Conservation (phyloP, 495 filamentous ascomycete genomes). For the Rhypophila decipiens region DNA sequence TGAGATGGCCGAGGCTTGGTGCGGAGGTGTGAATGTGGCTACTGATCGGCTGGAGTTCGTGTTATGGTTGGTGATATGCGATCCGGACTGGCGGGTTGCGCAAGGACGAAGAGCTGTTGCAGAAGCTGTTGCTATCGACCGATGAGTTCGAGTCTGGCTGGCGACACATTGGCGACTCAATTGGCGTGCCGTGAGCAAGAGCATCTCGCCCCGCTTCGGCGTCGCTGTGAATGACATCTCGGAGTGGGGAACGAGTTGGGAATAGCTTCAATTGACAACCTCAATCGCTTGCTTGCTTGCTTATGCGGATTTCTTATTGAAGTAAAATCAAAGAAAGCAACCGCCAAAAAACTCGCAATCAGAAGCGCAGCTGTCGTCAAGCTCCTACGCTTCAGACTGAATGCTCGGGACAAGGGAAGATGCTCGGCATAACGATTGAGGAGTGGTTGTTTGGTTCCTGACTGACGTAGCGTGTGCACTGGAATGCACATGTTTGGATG, state of each 20-base stretch:
- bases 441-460: too few relatives aligned
- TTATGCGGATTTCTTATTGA: not conserved
- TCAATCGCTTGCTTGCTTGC: too few relatives aligned
- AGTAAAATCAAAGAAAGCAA: not conserved
- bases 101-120: constrained; percentile 2
- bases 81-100: constrained; percentile 2
- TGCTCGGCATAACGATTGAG: not conserved
- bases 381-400: too few relatives aligned
- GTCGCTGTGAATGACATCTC: constrained; percentile 32
- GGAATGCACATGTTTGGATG: too few relatives aligned
- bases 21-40: constrained; percentile 58
- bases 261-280: not conserved
- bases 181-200: constrained; percentile 33
- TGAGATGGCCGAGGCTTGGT: constrained; percentile 72
- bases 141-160: not conserved
- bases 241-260: not conserved
- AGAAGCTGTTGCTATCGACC: not conserved
- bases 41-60: constrained; percentile 24
- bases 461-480: too few relatives aligned
- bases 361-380: not conserved
- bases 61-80: constrained; percentile 4
- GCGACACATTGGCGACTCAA: constrained; percentile 28
- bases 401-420: too few relatives aligned
- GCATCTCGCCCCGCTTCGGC: constrained; percentile 18
- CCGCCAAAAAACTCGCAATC: not conserved